Conservation (phyloP, 2,329 filamentous ascomycete species). For the Aspergillus sp. region DNA sequence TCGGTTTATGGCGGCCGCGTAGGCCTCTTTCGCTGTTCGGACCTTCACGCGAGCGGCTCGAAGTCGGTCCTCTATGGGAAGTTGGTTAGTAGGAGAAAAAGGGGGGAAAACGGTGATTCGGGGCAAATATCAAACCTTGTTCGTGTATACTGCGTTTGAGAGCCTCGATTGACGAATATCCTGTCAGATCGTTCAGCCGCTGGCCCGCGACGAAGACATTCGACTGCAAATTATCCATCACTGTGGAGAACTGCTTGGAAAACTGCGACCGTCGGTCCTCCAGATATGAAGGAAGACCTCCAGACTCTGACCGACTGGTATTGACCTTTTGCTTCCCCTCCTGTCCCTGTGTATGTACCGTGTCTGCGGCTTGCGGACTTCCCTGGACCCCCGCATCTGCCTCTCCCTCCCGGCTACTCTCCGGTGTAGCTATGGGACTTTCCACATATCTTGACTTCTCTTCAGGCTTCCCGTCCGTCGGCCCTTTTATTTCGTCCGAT, state of each 20-base stretch:
- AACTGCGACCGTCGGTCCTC: constrained; percentile 55
- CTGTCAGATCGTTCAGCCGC: constrained; percentile 89
- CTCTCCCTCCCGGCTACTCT: constrained; percentile 17
- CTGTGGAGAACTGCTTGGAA: constrained; percentile 62
- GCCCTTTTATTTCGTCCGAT: constrained; percentile 18
- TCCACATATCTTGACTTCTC: constrained; percentile 16
- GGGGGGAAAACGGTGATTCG: not conserved
- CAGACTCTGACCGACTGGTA: constrained; percentile 3
- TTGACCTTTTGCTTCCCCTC: constrained; percentile 9
- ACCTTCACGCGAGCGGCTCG: constrained; percentile 61
- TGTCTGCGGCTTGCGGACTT: constrained; percentile 16
- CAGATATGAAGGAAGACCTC: constrained; percentile 36
- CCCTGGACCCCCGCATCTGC: constrained; percentile 21
- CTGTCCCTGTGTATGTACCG: constrained; percentile 13
- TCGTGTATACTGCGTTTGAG: constrained; percentile 75
- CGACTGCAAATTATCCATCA: constrained; percentile 88
- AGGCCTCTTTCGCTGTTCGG: constrained; percentile 68
- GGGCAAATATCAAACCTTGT: constrained; percentile 50
- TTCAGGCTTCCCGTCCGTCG: not conserved
- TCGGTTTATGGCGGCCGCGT: constrained; percentile 79
- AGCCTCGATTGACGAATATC: constrained; percentile 86
- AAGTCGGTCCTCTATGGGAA: constrained; percentile 50
- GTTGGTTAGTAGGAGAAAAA: constrained; percentile 3
- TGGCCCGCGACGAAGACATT: constrained; percentile 83
- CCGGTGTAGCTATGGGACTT: constrained; percentile 26